These are phyloP conservation scores for Tylopilus orsonianus DNA, from an alignment of 1,284 basidiomycete genomes.

Conservation along the genomic window DNA sequence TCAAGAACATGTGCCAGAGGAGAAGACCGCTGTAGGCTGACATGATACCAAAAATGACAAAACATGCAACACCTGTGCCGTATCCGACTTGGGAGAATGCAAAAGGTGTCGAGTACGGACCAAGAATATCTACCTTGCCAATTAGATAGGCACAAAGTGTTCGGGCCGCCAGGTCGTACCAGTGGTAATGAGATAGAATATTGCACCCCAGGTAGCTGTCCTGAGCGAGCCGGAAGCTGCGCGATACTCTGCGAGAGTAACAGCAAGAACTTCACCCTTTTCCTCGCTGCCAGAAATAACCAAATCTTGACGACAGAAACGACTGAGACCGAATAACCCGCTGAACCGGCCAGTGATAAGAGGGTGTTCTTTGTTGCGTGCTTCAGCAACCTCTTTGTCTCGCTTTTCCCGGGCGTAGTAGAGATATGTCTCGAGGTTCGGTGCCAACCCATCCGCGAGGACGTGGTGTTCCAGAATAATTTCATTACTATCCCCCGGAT, in stretches of 20 bases:
- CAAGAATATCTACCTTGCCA: conserved; percentile 50
- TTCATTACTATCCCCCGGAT: conserved; percentile 8
- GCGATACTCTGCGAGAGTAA: conserved; percentile 26
- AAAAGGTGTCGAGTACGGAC: conserved; percentile 63
- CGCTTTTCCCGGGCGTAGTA: conserved; percentile 32
- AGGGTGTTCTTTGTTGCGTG: conserved; percentile 34
- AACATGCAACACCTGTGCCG: conserved; percentile 47
- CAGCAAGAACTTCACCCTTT: conserved; percentile 9
- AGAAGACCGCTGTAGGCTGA: conserved; percentile 55
- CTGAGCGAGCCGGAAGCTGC: conserved; percentile 33
- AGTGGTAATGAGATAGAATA: conserved; percentile 30
- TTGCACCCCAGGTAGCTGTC: conserved; percentile 32
- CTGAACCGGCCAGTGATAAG: conserved; percentile 25
- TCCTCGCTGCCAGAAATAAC: conserved; percentile 24
- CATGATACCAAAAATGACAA: conserved; percentile 40
- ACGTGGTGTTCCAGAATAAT: conserved; percentile 19
- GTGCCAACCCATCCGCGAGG: conserved; percentile 25
- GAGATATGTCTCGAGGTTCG: conserved; percentile 35
- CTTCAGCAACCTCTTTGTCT: conserved; percentile 29
- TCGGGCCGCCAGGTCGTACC: conserved; percentile 16
- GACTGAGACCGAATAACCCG: conserved; percentile 25
- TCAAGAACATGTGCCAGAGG: conserved; percentile 57
- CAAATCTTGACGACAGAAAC: neutral
- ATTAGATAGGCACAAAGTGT: neutral
- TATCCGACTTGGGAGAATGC: conserved; percentile 60